Conservation (phyloP, 2,329 filamentous ascomycete species). For the Lizonia empirigonia region DNA sequence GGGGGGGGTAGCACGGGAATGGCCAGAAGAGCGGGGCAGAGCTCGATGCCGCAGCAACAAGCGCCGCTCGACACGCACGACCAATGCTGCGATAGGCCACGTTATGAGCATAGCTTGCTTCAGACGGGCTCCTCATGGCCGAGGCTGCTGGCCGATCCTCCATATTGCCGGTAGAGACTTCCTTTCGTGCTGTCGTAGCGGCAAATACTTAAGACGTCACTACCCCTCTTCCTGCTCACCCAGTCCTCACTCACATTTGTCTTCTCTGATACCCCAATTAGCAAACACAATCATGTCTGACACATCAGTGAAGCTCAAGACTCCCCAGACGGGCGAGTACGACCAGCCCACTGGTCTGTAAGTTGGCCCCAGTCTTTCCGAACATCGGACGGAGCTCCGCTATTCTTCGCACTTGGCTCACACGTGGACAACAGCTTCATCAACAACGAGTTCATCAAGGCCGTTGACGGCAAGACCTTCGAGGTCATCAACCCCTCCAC, state of each 20-base stretch:
- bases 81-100: slow-evolving; percentile 30
- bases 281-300: slow-evolving; percentile 50
- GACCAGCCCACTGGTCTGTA: slow-evolving; percentile 61
- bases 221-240: slow-evolving; percentile 28
- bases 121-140: slow-evolving; percentile 40
- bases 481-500: slow-evolving; percentile 88
- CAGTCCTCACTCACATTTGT: slow-evolving; percentile 20
- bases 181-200: slow-evolving; percentile 33
- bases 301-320: slow-evolving; percentile 66
- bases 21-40: slow-evolving; percentile 38
- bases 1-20: slow-evolving; percentile 43
- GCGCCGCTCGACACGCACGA: slow-evolving; percentile 27
- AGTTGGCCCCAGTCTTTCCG: slow-evolving; percentile 38
- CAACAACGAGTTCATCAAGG: slow-evolving; percentile 88
- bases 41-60: slow-evolving; percentile 27
- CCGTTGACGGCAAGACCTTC: slow-evolving; percentile 85
- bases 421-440: slow-evolving; percentile 68
- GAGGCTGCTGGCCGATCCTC: slow-evolving; percentile 35
- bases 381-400: slow-evolving; percentile 17
- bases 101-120: slow-evolving; percentile 19
- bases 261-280: slow-evolving; percentile 38
- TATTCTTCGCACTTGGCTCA: neutral
- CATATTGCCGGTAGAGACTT: slow-evolving; percentile 26
- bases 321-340: slow-evolving; percentile 67
- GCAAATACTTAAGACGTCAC: slow-evolving; percentile 39